phyloP scores from a whole-genome alignment of 1,139 yeast genomes.

The Suhomyces kunorum region DNA sequence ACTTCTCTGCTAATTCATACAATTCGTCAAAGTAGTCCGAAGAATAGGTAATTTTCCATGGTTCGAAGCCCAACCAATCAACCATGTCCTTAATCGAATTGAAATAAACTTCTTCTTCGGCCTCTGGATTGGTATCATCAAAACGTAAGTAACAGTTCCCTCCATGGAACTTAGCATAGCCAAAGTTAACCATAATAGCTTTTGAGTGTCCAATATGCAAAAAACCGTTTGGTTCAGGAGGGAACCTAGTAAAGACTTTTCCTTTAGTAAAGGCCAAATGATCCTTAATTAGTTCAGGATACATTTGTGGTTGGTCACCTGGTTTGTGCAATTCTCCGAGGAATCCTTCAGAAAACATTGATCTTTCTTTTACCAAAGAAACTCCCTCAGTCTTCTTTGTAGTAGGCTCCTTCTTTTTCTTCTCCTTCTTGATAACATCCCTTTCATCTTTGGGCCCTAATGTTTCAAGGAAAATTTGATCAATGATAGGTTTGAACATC shows the following conservation, averaged over 20 bases:
- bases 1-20: slow-evolving; percentile 81
- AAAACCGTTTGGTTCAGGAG: slow-evolving; percentile 98
- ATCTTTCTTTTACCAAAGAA: slow-evolving; percentile 43
- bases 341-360: slow-evolving; percentile 95
- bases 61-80: slow-evolving; percentile 89
- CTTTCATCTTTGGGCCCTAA: slow-evolving; percentile 97
- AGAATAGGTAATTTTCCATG: slow-evolving; percentile 93
- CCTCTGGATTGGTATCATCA: slow-evolving; percentile 98
- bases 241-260: slow-evolving; percentile 88
- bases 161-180: slow-evolving; percentile 80
- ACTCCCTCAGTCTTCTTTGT: slow-evolving; percentile 28
- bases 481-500: slow-evolving; percentile 82
- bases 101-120: slow-evolving; percentile 92
- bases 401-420: slow-evolving; percentile 50
- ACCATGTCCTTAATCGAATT: slow-evolving; percentile 82
- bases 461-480: slow-evolving; percentile 63
- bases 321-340: slow-evolving; percentile 93
- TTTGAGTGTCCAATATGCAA: slow-evolving; percentile 97
- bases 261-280: slow-evolving; percentile 81
- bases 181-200: slow-evolving; percentile 96
- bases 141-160: slow-evolving; percentile 91
- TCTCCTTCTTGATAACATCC: slow-evolving; percentile 78
- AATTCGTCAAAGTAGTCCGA: slow-evolving; percentile 91
- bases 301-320: slow-evolving; percentile 90
- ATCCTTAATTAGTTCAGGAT: slow-evolving; percentile 77